Percentiles rank a stretch among this genome's conserved stretches.
Conservation (phyloP, 73 alveolate species). For the Halteria grandinella region DNA sequence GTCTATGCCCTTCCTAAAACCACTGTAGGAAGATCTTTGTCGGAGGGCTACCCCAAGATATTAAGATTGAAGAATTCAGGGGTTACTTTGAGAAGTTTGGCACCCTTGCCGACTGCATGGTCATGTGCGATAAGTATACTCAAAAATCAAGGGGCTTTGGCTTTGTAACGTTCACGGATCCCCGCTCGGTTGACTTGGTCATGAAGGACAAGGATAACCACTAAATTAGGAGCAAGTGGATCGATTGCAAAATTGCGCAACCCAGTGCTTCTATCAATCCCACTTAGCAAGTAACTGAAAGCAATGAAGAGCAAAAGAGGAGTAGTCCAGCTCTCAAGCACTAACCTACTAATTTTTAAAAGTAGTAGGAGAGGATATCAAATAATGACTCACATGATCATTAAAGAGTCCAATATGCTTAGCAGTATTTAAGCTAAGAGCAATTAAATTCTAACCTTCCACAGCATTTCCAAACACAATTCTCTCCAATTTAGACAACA, state of each 20-base stretch:
- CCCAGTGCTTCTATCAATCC: no score
- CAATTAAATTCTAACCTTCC: no score
- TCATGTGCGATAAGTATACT: conserved; percentile 53
- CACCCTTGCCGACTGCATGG: conserved; percentile 27
- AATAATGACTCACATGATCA: no score
- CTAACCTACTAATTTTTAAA: background rate
- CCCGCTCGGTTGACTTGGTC: conserved; percentile 30
- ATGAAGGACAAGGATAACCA: conserved; percentile 11
- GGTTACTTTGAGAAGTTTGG: conserved; percentile 51
- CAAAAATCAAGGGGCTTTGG: conserved; percentile 65
- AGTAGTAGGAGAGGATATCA: background rate
- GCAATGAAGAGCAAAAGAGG: conserved; percentile 5
- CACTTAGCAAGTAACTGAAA: background rate
- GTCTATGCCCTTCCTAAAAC: background rate
- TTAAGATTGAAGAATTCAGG: background rate
- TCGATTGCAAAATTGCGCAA: conserved; percentile 59
- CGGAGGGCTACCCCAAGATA: conserved; percentile 50
- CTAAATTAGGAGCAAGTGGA: conserved; percentile 38
- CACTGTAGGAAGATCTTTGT: conserved; percentile 47
- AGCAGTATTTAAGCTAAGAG: no score
- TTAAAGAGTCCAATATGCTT: no score
- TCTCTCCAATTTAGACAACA: no score
- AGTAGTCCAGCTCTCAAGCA: background rate
- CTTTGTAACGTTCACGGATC: conserved; percentile 37
- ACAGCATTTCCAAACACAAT: no score